Conservation (phyloP, 371 early-diverging fungal species). For the Mortierella sp. region DNA sequence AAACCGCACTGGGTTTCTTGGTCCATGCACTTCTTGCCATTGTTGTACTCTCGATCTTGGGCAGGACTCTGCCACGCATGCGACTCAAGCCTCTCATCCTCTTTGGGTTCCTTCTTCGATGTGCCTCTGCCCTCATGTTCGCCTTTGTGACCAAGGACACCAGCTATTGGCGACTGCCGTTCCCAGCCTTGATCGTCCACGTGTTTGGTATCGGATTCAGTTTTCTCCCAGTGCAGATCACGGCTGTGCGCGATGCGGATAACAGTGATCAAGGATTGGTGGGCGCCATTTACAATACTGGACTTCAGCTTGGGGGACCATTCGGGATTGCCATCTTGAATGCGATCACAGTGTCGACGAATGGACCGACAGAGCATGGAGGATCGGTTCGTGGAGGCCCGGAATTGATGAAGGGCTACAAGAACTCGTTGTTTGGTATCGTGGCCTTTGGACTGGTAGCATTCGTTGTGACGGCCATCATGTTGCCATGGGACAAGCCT, state of each 20-base stretch:
- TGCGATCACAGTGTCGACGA: constrained; percentile 30
- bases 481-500: constrained; percentile 42
- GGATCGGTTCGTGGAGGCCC: constrained; percentile 7
- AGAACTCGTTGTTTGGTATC: constrained; percentile 30
- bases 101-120: constrained; percentile 18
- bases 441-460: constrained; percentile 22
- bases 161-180: constrained; percentile 23
- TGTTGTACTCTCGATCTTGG: constrained; percentile 20
- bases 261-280: constrained; percentile 43
- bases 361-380: constrained; percentile 14
- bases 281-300: constrained; percentile 40
- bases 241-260: constrained; percentile 33
- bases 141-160: constrained; percentile 54
- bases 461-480: constrained; percentile 9
- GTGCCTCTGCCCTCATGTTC: constrained; percentile 28
- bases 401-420: constrained; percentile 32
- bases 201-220: constrained; percentile 26
- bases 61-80: constrained; percentile 23
- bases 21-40: constrained; percentile 40
- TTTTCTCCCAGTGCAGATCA: constrained; percentile 31
- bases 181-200: constrained; percentile 39
- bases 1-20: constrained; percentile 43
- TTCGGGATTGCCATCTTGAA: constrained; percentile 41
- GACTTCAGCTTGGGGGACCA: constrained; percentile 36
- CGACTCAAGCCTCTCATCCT: constrained; percentile 30